Base-by-base conservation (phyloP, 768 basidiomycete species). In the Tremella mesenterica region DNA sequence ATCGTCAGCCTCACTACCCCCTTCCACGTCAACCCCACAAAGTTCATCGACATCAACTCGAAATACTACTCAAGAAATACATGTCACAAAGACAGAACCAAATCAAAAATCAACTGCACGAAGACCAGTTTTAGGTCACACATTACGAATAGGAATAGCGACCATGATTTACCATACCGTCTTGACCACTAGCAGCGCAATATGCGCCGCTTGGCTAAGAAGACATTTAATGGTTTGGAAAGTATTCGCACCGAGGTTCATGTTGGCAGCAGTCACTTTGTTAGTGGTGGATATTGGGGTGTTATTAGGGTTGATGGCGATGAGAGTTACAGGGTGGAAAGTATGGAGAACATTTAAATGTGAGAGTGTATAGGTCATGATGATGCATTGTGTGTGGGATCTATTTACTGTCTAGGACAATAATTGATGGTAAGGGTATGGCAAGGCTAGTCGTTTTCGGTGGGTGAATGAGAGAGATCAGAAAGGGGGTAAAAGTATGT, bases 211-310 rank as follows among this genome's bases (percentile, higher is more conserved):
- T 7, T 80, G 83, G 61, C 73, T 92, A 48, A 74, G 90, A 58
- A 71, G 90, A 41, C 91, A 96, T 70, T 72, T 95, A 59, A 95
- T 95, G 91, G 91, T 96, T 21, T 99, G 95, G 95, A 96, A 97
- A 75, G 84, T 97, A 3, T 99, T 96, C 65, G 93, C 92, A 31
- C 95, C 95, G 57, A 76, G 93, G 57, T 95, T 92, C 69, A 92
- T 96, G 84, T 69, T 81, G 14, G 86, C 80, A 0, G 88, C 81
- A 0, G 64, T 81, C 3, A 79, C 79, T 26, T 70, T 93, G 30
- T 36, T 88, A 3, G 80, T 80, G 1, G 81, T 88, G 1, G 93
- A 97, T 73, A 30, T 83, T 0, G 84, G 78, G 0, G 74, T 85
- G 18, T 49, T 89, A 47, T 27, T 85, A 13, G 86, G 83, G 0